These are phyloP conservation scores for Spiromastix sp. DNA, from an alignment of 2,329 filamentous ascomycete species.

Conservation along the genomic window DNA sequence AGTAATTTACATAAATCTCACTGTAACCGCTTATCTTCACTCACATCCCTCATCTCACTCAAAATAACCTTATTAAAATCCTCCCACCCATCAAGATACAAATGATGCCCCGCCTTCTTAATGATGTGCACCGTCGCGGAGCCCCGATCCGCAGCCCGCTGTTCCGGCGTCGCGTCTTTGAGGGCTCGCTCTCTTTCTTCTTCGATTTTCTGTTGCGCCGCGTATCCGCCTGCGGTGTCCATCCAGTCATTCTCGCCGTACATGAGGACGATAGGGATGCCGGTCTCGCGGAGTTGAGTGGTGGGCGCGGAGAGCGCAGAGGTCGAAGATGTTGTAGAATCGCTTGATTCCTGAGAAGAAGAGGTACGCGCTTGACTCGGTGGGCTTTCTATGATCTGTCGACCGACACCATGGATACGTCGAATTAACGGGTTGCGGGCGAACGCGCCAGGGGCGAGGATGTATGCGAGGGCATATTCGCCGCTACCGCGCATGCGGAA, in stretches of 20 bases:
- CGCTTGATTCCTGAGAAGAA: constrained; percentile 3
- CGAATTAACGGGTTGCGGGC: constrained; percentile 80
- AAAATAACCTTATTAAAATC: constrained; percentile 58
- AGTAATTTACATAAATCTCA: background rate
- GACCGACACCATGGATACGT: constrained; percentile 73
- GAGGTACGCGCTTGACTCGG: constrained; percentile 10
- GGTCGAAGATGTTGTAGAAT: constrained; percentile 14
- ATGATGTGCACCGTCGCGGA: constrained; percentile 75
- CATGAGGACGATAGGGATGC: constrained; percentile 80
- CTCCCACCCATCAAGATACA: constrained; percentile 61
- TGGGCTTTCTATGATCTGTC: constrained; percentile 45
- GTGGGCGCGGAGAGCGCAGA: constrained; percentile 22
- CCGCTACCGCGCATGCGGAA: constrained; percentile 88
- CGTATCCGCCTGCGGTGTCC: constrained; percentile 79
- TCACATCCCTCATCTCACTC: constrained; percentile 56
- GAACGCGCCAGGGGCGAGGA: constrained; percentile 87
- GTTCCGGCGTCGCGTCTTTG: constrained; percentile 40
- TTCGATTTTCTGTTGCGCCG: constrained; percentile 68
- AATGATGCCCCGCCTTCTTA: constrained; percentile 57
- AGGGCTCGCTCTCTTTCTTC: constrained; percentile 53
- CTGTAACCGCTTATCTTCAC: background rate
- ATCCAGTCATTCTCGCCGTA: constrained; percentile 99
- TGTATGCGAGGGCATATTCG: constrained; percentile 85
- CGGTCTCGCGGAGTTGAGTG: constrained; percentile 42
- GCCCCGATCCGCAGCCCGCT: constrained; percentile 62